phyloP scores from a whole-genome alignment of 1,139 yeast genomes.

The Lodderomyces theae region DNA sequence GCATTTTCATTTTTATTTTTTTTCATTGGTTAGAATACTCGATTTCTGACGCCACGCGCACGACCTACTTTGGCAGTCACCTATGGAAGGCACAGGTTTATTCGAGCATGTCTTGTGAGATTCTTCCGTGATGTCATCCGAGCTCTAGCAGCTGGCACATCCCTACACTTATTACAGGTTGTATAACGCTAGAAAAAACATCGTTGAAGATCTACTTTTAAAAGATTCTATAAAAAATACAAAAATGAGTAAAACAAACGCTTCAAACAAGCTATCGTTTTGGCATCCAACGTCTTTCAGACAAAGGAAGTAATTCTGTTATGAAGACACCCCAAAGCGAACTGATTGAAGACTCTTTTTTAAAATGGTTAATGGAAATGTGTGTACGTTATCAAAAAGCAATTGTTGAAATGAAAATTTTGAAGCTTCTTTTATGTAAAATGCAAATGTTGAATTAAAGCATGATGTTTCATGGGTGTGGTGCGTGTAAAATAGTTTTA shows the following conservation, averaged over 20 bases:
- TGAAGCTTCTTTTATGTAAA: not conserved
- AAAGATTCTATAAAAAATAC: not conserved
- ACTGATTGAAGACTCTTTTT: too few species aligned
- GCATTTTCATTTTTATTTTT: conserved; percentile 3
- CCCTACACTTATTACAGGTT: too few species aligned
- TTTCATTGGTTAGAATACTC: conserved; percentile 1
- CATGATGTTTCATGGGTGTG: not conserved
- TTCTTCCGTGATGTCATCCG: too few species aligned
- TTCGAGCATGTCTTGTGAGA: too few species aligned
- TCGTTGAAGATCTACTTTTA: conserved; percentile 2
- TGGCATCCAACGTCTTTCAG: too few species aligned
- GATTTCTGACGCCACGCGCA: not conserved
- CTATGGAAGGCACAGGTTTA: too few species aligned
- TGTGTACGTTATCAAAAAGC: not conserved
- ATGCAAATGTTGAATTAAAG: conserved; percentile 3
- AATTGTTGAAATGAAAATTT: conserved; percentile 1
- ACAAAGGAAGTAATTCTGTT: too few species aligned
- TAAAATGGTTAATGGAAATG: too few species aligned
- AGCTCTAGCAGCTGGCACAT: too few species aligned
- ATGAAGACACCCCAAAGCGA: too few species aligned
- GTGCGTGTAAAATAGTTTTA: not conserved
- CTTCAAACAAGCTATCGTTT: not conserved
- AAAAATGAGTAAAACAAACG: not conserved
- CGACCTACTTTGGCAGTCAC: too few species aligned
- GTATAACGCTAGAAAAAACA: too few species aligned